These are phyloP conservation scores for Guyanaporus albipodus DNA, from an alignment of 768 basidiomycete species.

Conservation along the genomic window DNA sequence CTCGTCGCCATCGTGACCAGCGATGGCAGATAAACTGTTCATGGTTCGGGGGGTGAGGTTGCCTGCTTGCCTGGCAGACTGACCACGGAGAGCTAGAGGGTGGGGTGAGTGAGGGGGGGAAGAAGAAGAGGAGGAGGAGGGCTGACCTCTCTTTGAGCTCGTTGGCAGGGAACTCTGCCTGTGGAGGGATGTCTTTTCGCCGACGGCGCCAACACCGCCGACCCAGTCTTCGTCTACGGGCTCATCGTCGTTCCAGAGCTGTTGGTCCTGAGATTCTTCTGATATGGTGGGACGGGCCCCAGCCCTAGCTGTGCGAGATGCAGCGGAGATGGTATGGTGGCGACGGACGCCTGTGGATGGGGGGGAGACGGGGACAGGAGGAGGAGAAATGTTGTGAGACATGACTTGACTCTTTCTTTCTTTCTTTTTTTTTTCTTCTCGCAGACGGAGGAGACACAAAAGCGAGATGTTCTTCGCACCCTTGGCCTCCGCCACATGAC, in stretches of 20 bases:
- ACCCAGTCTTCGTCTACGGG: slow-evolving; percentile 79
- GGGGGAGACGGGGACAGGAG: slow-evolving; percentile 36
- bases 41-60: slow-evolving; percentile 66
- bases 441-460: neutral
- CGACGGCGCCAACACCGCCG: slow-evolving; percentile 76
- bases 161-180: slow-evolving; percentile 80
- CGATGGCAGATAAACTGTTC: slow-evolving; percentile 81
- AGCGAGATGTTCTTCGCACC: slow-evolving; percentile 22
- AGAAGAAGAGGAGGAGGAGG: neutral
- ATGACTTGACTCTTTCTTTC: too few species aligned
- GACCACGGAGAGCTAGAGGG: slow-evolving; percentile 47
- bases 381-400: slow-evolving; percentile 42
- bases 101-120: slow-evolving; percentile 3
- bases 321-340: slow-evolving; percentile 78
- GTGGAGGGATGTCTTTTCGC: slow-evolving; percentile 76
- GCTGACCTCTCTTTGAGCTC: slow-evolving; percentile 69
- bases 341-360: slow-evolving; percentile 57
- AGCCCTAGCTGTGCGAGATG: slow-evolving; percentile 61
- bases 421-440: neutral
- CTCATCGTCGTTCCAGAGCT: slow-evolving; percentile 70
- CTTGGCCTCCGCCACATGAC: slow-evolving; percentile 23
- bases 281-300: slow-evolving; percentile 60
- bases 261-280: slow-evolving; percentile 59
- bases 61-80: slow-evolving; percentile 50
- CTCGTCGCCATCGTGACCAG: slow-evolving; percentile 83